Evolutionary conservation across 257 asterid species (phyloP).

Genomic region (Petrea volubilis): DNA sequence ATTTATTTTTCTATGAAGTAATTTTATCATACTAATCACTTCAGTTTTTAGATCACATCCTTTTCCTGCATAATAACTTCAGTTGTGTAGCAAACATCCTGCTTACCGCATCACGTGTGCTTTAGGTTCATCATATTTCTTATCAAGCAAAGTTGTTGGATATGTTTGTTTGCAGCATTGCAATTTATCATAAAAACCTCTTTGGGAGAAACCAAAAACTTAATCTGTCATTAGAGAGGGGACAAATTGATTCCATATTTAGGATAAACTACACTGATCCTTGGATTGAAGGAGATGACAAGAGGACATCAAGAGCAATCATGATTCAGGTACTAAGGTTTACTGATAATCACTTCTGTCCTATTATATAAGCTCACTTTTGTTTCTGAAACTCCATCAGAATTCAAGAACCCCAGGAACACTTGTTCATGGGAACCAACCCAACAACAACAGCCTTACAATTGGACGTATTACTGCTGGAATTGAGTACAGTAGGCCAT

Average conservation of each 20-base stretch:
- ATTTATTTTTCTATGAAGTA: not conserved
- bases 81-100: not conserved
- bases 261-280: slow-evolving; percentile 92
- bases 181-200: slow-evolving; percentile 89
- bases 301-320: slow-evolving; percentile 91
- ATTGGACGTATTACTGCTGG: slow-evolving; percentile 93
- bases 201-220: slow-evolving; percentile 96
- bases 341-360: slow-evolving; percentile 9
- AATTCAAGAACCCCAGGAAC: slow-evolving; percentile 97
- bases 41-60: too few species aligned
- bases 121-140: slow-evolving; percentile 14
- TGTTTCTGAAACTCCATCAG: slow-evolving; percentile 38
- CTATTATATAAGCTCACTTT: slow-evolving; percentile 21
- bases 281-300: slow-evolving; percentile 99
- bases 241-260: slow-evolving; percentile 92
- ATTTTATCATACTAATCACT: slow-evolving; percentile 4
- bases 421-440: slow-evolving; percentile 92
- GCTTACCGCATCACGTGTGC: not conserved
- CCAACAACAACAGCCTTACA: slow-evolving; percentile 59
- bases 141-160: not conserved
- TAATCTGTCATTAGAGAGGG: slow-evolving; percentile 91
- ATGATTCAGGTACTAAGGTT: slow-evolving; percentile 74
- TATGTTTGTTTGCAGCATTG: slow-evolving; percentile 66
- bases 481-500: slow-evolving; percentile 88
- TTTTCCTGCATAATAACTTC: not conserved